phyloP scores from a whole-genome alignment of 2,329 filamentous ascomycete genomes.

The Aspergillus costaricaensis region DNA sequence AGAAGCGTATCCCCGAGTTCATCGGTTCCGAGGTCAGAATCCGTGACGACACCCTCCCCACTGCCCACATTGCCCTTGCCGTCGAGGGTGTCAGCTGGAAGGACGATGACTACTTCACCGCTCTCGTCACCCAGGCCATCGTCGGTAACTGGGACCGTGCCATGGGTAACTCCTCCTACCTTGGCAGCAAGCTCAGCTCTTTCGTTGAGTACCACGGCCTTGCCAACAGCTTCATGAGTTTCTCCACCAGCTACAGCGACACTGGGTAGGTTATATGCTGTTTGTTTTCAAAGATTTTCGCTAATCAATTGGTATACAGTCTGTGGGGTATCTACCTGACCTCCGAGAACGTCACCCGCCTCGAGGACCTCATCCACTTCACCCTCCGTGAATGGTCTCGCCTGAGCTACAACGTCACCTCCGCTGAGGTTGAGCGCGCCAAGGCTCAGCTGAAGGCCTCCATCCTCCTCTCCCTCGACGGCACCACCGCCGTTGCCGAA shows the following conservation, averaged over 20 bases:
- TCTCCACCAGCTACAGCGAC: slow-evolving; percentile 99
- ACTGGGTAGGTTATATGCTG: slow-evolving; percentile 71
- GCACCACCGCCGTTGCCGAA: slow-evolving; percentile 94
- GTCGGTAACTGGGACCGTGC: slow-evolving; percentile 99
- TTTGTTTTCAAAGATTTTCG: slow-evolving; percentile 16
- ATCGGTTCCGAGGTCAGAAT: slow-evolving; percentile 94
- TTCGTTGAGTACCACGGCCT: slow-evolving; percentile 93
- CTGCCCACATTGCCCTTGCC: slow-evolving; percentile 96
- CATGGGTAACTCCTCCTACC: slow-evolving; percentile 94
- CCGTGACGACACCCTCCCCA: slow-evolving; percentile 92
- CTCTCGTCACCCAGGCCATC: slow-evolving; percentile 94
- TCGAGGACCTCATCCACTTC: slow-evolving; percentile 98
- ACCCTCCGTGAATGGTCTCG: slow-evolving; percentile 97
- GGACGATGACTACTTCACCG: slow-evolving; percentile 98
- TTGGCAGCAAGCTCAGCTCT: slow-evolving; percentile 96
- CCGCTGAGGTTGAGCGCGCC: slow-evolving; percentile 93
- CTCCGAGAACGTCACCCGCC: slow-evolving; percentile 78
- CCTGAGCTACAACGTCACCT: slow-evolving; percentile 81
- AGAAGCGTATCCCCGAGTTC: slow-evolving; percentile 90
- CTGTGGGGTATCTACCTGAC: slow-evolving; percentile 99
- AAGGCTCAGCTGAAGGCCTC: slow-evolving; percentile 99
- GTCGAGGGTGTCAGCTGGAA: slow-evolving; percentile 99
- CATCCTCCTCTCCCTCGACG: slow-evolving; percentile 93
- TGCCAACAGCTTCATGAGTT: slow-evolving; percentile 99
- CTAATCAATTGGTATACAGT: slow-evolving; percentile 51